A percentile compares a stretch with the other conserved stretches of the same genome.
These are phyloP conservation scores for Colletotrichum liriopes DNA, from an alignment of 2,329 filamentous ascomycete genomes.

Conservation along the genomic window DNA sequence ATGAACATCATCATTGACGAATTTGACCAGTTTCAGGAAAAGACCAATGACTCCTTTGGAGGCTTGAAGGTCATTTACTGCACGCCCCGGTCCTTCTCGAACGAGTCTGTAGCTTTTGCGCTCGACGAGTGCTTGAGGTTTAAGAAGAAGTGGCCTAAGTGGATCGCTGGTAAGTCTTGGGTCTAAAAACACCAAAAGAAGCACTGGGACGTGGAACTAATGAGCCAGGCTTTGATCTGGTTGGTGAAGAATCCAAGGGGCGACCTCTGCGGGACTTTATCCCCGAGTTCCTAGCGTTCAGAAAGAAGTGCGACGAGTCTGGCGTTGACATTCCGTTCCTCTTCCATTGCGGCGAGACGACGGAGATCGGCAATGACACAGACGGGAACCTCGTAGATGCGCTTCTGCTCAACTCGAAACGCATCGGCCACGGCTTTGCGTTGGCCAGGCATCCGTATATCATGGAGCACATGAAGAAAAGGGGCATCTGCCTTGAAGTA, in stretches of 20 bases:
- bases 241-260: conserved; percentile 77
- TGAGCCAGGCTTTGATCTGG: conserved; percentile 75
- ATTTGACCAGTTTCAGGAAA: conserved; percentile 62
- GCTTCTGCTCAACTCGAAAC: conserved; percentile 75
- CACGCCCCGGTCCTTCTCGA: conserved; percentile 74
- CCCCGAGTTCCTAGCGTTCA: conserved; percentile 70
- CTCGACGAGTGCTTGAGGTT: conserved; percentile 75
- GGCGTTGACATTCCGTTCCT: conserved; percentile 77
- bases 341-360: conserved; percentile 84
- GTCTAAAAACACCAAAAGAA: too few relatives aligned
- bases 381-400: conserved; percentile 81
- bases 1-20: conserved; percentile 73
- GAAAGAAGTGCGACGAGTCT: conserved; percentile 62
- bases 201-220: conserved; percentile 9
- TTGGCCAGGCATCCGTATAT: conserved; percentile 77
- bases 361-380: conserved; percentile 74
- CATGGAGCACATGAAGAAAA: conserved; percentile 75
- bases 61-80: conserved; percentile 82
- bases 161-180: conserved; percentile 72
- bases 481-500: conserved; percentile 80
- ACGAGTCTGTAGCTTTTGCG: conserved; percentile 63
- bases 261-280: conserved; percentile 71
- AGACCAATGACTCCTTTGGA: conserved; percentile 65
- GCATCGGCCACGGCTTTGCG: conserved; percentile 83
- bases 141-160: conserved; percentile 69